Base-by-base conservation (phyloP, 23 red algal genomes). In the Chondrus crispus region DNA sequence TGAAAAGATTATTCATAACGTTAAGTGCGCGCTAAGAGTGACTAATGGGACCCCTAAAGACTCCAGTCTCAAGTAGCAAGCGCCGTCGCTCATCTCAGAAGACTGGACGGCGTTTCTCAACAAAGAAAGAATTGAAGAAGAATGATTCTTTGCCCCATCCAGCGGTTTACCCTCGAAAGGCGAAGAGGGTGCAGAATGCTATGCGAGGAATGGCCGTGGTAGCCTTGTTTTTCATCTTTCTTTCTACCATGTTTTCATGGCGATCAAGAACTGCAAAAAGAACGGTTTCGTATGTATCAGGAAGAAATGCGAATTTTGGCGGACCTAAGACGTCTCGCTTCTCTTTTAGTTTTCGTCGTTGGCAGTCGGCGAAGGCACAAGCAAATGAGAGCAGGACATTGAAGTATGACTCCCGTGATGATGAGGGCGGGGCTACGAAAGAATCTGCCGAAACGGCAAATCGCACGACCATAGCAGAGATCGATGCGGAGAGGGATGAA, bases 71-170 rank as follows among this genome's bases (percentile, higher is more conserved):
- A 19, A 78, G 52, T 32, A 78, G 87, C 39, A 90, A 90, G 51
- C 87, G 87, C 29, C 87, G 87, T n/a, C 33, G 87, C 18, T 68
- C 87, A 2, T 68, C 72, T 24, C 71, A 90, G 24, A 90, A 90
- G 57, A 78, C 26, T 70, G 71, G 40, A 30, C 87, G 87, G 18
- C 87, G 87, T 39, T 90, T 90, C 52, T 66, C 71, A 1, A 41
- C 54, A 40, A 77, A 32, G 60, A 66, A 64, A 62, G 87, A 90
- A 19, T 80, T 73, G 29, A 29, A 73, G 7, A 90, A 90, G 60
- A 69, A 90, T n/a, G 19, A 46, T 24, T 80, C 62, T 68, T 53
- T 90, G 36, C 87, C 87, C 48, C 69, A 42, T 9, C 73, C 72
- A 10, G 64, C 52, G 39, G n/a, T 53, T 29, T 69, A 32, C 45